These are phyloP conservation scores for Lactarius tabidus DNA, from an alignment of 768 basidiomycete species.

Conservation along the genomic window DNA sequence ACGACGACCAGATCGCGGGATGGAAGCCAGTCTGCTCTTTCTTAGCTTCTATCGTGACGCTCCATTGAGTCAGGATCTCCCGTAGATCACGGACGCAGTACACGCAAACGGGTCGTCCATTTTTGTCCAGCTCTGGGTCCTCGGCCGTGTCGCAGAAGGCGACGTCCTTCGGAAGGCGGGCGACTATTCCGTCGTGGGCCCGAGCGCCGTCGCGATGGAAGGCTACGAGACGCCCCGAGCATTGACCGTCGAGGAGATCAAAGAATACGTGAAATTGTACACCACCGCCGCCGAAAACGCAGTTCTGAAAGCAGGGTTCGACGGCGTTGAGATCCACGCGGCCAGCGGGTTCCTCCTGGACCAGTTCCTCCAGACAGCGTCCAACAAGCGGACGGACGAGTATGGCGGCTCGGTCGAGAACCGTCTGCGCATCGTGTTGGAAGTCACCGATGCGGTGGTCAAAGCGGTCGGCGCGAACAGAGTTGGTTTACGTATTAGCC, in stretches of 20 bases:
- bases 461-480: slow-evolving; percentile 36
- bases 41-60: neutral
- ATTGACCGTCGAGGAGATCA: slow-evolving; percentile 46
- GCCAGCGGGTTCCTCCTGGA: slow-evolving; percentile 34
- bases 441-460: slow-evolving; percentile 37
- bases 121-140: slow-evolving; percentile 47
- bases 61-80: neutral
- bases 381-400: slow-evolving; percentile 41
- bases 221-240: slow-evolving; percentile 35
- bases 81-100: slow-evolving; percentile 34
- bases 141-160: slow-evolving; percentile 37
- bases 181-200: neutral
- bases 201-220: neutral
- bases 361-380: slow-evolving; percentile 37
- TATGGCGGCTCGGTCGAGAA: slow-evolving; percentile 48
- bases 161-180: neutral
- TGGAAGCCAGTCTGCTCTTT: slow-evolving; percentile 47
- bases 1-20: slow-evolving; percentile 44
- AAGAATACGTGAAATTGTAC: slow-evolving; percentile 48
- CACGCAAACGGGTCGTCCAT: slow-evolving; percentile 43
- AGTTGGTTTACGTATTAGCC: slow-evolving; percentile 36
- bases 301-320: slow-evolving; percentile 32
- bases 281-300: slow-evolving; percentile 32
- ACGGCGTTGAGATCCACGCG: slow-evolving; percentile 32
- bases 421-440: slow-evolving; percentile 38